Evolutionary conservation across 2,329 filamentous ascomycete genomes (phyloP), one percentile per base, ranked within the genome.

Genomic region (Xylariaceae sp.): DNA sequence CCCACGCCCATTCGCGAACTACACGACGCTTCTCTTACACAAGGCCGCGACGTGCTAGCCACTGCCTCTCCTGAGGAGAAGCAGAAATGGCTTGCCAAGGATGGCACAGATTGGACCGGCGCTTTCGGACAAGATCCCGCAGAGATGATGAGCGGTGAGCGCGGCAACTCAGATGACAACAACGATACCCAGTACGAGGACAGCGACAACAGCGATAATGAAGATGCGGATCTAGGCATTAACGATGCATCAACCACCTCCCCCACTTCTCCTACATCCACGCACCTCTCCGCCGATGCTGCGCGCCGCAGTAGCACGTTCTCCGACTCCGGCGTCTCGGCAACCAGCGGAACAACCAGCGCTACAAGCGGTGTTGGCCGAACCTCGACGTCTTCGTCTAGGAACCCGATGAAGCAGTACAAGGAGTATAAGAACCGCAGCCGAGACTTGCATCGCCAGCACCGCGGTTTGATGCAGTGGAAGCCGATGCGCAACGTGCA

Each of bases 381-480:
- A n/a, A n/a, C n/a, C n/a, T n/a, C n/a, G n/a, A n/a, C n/a, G n/a
- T n/a, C n/a, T n/a, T n/a, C n/a, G n/a, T n/a, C n/a, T n/a, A n/a
- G n/a, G 57, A 80, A 80, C 53, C 80, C 79, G 0, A 66, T 80
- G 48, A 72, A 72, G 54, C 71, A 76, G 54, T 73, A 76, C 61
- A 82, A 82, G 62, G 76, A 84, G 19, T 81, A 85, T 63, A 82
- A 81, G 57, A 73, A 74, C 45, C 77, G 82, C 51, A 88, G 84
- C 61, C 81, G 85, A 52, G 82, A 86, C 37, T 75, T 96, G 63
- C 85, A 91, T 64, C 80, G 91, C 1, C 89, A 91, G 68, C 90
- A 96, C 56, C 77, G 91, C 10, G 92, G 92, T 0, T 60, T 95
- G 62, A 95, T 96, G 88, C 92, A 97, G 66, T 97, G 91, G 90